Evolutionary conservation across 441 rosid genomes (phyloP), one percentile per base, ranked within the genome.

Genomic region (Erodium moschatum): DNA sequence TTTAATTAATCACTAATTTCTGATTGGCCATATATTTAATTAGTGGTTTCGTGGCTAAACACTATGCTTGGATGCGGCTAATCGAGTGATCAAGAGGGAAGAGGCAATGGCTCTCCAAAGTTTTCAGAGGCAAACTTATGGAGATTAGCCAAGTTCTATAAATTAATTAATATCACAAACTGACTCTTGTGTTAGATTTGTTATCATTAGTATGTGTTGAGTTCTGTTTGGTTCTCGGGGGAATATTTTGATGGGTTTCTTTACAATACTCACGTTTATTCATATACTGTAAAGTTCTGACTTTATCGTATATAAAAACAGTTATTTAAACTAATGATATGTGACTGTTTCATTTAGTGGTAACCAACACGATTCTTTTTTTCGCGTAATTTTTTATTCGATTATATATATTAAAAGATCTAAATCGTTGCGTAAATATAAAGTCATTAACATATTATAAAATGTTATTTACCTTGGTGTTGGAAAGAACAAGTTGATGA

Each of bases 41-140:
- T 66, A 50, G 20, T 64, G 27, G 15, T 1, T 33, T 44, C 11
- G 46, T 40, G 46, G 46, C 46, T 40, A 40, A 44, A 44, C 50
- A 44, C 50, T 44, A 44, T 44, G 50, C n/a, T 44, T 12, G 13
- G 54, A 82, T 44, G 85, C 76, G 82, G 82, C 75, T 70, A 76
- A 24, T 71, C 46, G 78, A 65, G 71, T 42, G 72, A 50, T 16
- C 21, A 21, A 3, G n/a, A 31, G 44, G n/a, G n/a, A 31, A 71
- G 67, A 50, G 74, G 68, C 62, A 67, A 12, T 73, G 78, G 20
- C 78, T 67, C 78, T 72, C 75, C 60, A 67, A 18, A 54, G 70
- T 67, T 69, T 70, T 76, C 20, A 82, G 78, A 70, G 83, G 24
- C 77, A 54, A 75, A 20, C 50, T 48, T 13, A n/a, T 0, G 19